These are phyloP conservation scores for Neonectria hederae DNA, from an alignment of 2,329 filamentous ascomycete genomes.

Conservation along the genomic window DNA sequence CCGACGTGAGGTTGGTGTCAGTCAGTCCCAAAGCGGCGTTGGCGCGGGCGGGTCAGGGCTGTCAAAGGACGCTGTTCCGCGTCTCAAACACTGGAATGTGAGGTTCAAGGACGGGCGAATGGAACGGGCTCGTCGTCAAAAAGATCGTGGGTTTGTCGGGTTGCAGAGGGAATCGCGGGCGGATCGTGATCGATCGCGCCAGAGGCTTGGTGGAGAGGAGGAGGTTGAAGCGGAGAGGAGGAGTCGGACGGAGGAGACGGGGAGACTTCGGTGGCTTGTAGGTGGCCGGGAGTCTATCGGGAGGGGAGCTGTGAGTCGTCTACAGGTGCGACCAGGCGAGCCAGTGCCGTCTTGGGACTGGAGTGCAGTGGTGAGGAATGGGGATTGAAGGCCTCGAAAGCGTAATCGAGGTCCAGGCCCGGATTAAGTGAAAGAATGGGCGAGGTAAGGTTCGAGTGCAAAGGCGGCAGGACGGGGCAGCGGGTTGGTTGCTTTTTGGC, in stretches of 20 bases:
- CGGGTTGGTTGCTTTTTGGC: conserved; percentile 15
- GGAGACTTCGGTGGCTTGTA: conserved; percentile 37
- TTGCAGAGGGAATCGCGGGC: conserved; percentile 16
- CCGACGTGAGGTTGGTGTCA: conserved; percentile 29
- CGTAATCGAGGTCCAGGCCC: conserved; percentile 39
- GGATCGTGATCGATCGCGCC: conserved; percentile 33
- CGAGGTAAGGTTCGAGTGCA: conserved; percentile 26
- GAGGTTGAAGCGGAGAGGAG: conserved; percentile 10
- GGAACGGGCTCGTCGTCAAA: conserved; percentile 23
- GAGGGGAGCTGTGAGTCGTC: conserved; percentile 19
- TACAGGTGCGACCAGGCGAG: not conserved
- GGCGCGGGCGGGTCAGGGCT: conserved; percentile 29
- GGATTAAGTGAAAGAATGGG: conserved; percentile 31
- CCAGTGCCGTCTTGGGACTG: conserved; percentile 29
- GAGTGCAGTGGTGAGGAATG: conserved; percentile 34
- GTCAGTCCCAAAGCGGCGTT: conserved; percentile 38
- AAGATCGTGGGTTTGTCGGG: not conserved
- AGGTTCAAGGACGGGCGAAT: conserved; percentile 34
- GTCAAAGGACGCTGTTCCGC: conserved; percentile 26
- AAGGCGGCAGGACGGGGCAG: conserved; percentile 10
- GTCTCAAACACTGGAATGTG: conserved; percentile 41
- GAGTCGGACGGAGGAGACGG: conserved; percentile 23
- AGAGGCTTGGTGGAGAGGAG: conserved; percentile 31
- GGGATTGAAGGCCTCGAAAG: conserved; percentile 36
- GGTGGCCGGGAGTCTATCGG: conserved; percentile 36